Conservation (phyloP, 805 yeast species). For the Candida peoriensis region DNA sequence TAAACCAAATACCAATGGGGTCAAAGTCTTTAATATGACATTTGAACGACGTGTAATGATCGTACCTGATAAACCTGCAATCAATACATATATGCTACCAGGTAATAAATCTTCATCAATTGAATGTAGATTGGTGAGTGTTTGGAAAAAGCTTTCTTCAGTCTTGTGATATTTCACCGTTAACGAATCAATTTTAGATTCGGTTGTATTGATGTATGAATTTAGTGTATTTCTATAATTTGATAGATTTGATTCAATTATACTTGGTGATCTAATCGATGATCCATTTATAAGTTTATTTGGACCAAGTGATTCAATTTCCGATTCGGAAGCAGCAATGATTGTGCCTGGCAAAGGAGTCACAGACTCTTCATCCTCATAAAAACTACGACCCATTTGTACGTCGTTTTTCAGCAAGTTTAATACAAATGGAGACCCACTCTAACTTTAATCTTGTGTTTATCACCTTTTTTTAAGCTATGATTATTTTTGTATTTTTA, state of each 20-base stretch:
- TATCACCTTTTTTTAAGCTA: too few relatives aligned
- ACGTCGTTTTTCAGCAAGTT: too few relatives aligned
- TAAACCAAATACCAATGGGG: conserved; percentile 58
- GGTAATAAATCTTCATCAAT: conserved; percentile 68
- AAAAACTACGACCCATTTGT: conserved; percentile 36
- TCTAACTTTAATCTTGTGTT: too few relatives aligned
- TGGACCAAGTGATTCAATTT: conserved; percentile 41
- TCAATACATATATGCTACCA: conserved; percentile 58
- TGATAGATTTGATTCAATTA: conserved; percentile 45
- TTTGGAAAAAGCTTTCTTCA: conserved; percentile 60
- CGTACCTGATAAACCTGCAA: conserved; percentile 69
- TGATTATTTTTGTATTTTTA: too few relatives aligned
- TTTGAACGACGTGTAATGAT: conserved; percentile 67
- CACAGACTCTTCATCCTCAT: conserved; percentile 42
- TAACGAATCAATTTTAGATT: conserved; percentile 38
- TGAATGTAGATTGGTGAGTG: conserved; percentile 59
- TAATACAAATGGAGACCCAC: too few relatives aligned
- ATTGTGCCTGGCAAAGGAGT: conserved; percentile 48
- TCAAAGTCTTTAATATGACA: conserved; percentile 43
- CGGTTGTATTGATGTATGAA: conserved; percentile 21
- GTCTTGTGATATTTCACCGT: conserved; percentile 47
- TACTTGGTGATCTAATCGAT: conserved; percentile 46
- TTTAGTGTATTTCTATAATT: conserved; percentile 38
- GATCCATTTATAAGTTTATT: conserved; percentile 49
- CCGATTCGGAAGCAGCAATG: conserved; percentile 36